Percentiles rank a stretch among this genome's conserved stretches.
These are phyloP conservation scores for Crucibulum laeve DNA, from an alignment of 768 basidiomycete genomes.

Conservation along the genomic window DNA sequence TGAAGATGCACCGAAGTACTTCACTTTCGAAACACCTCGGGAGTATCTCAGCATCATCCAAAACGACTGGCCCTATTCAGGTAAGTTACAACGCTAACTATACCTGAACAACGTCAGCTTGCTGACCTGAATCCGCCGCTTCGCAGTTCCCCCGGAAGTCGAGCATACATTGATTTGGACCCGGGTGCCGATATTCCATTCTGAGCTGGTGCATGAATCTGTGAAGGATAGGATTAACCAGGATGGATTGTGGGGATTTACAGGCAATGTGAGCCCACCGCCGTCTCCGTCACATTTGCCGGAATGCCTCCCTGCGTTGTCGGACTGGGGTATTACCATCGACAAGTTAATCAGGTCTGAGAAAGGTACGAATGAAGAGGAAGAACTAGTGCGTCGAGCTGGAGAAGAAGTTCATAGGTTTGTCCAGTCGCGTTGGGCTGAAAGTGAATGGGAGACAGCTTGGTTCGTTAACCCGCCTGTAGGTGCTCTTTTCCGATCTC, in stretches of 20 bases:
- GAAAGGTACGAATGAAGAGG: constrained; percentile 49
- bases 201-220: constrained; percentile 43
- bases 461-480: constrained; percentile 93
- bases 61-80: constrained; percentile 90
- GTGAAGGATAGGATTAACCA: constrained; percentile 58
- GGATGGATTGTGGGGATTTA: constrained; percentile 83
- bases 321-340: constrained; percentile 68
- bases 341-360: constrained; percentile 54
- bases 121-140: constrained; percentile 1
- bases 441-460: constrained; percentile 80
- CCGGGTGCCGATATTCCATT: constrained; percentile 64
- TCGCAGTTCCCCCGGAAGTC: constrained; percentile 60
- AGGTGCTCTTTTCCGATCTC: constrained; percentile 17
- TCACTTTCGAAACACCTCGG: constrained; percentile 56
- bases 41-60: constrained; percentile 65
- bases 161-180: constrained; percentile 82
- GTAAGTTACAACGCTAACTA: constrained; percentile 28
- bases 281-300: constrained; percentile 59
- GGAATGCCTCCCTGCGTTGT: constrained; percentile 53
- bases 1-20: constrained; percentile 47
- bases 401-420: constrained; percentile 60
- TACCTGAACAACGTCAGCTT: not conserved
- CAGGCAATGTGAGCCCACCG: constrained; percentile 50
- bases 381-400: constrained; percentile 41
- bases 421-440: constrained; percentile 62